Evolutionary conservation across 768 basidiomycete genomes (phyloP), one percentile per base, ranked within the genome.

Genomic region (Amanita pallidorosea): DNA sequence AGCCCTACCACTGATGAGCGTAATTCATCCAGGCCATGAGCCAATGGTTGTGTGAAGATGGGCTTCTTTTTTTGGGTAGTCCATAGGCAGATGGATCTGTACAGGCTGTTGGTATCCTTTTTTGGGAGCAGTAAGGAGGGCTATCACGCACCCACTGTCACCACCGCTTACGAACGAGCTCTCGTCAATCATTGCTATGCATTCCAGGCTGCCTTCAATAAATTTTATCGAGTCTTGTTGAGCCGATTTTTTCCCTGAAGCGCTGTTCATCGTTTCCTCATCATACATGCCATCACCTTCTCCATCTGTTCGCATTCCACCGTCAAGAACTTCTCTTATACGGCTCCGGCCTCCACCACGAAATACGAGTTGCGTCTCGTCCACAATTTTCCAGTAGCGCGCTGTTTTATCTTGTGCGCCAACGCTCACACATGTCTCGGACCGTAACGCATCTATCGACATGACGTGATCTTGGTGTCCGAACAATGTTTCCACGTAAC

Each of bases 121-220:
- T 38, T 27, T 12, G 1, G 33, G 7, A 5, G 33, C 1, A 31
- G 9, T 31, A 31, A 4, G 33, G 7, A 29, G 51, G 25, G 18
- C 49, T 22, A 29, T 46, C 7, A 77, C 86, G 54, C 64, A 93
- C 93, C 95, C 96, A 60, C 88, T 94, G 64, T 99, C 94, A 4
- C 96, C 96, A 1, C 95, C 95, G 55, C 83, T 94, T 34, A 98
- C 67, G 63, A 98, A 94, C 5, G 84, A 89, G 31, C 78, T 79
- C 67, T 98, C 95, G 64, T 99, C 96, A 49, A 99, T 74, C 93
- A 98, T 93, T 12, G 88, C 83, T 13, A 95, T 85, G 56, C 83
- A 85, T 51, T 98, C 94, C 46, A 97, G 72, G 58, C 88, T 92
- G 0, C 93, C 95, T 63, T 98, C 96, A 7, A 92, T 70, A 58